These are phyloP conservation scores for Pseudisothecium myosuroides DNA, from an alignment of 225 moss, liverwort and hornwort genomes.

Conservation along the genomic window DNA sequence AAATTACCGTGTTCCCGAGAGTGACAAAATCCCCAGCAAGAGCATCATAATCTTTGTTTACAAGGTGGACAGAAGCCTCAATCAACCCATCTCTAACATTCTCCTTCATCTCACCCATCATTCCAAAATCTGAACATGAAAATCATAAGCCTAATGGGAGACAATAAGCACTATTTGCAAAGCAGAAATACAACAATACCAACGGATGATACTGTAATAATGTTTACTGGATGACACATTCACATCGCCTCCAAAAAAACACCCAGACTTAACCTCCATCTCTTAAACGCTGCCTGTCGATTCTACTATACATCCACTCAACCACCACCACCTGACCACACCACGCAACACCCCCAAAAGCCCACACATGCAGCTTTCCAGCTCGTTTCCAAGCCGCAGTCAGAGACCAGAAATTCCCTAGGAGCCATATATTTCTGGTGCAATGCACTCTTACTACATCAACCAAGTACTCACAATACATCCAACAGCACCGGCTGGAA, in stretches of 20 bases:
- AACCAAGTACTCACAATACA: background rate
- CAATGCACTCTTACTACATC: background rate
- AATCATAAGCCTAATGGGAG: background rate
- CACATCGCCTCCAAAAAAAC: background rate
- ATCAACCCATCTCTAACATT: conserved; percentile 70
- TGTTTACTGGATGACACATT: background rate
- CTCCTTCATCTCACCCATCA: conserved; percentile 98
- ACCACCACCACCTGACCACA: background rate
- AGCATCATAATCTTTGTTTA: conserved; percentile 80
- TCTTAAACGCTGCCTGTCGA: background rate
- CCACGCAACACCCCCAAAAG: background rate
- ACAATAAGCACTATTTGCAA: background rate
- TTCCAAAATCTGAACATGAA: conserved; percentile 76
- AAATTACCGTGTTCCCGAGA: conserved; percentile 48
- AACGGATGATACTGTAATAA: background rate
- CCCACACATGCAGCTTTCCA: background rate
- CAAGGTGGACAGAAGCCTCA: conserved; percentile 89
- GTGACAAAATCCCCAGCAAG: conserved; percentile 93
- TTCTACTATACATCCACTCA: background rate
- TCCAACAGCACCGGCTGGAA: background rate
- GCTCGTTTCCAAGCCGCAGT: background rate
- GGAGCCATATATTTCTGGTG: background rate
- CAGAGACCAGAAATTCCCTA: background rate
- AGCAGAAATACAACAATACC: background rate
- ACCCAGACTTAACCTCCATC: background rate